Evolutionary conservation across 768 basidiomycete species (phyloP).

Genomic region (Clavaria fumosa): DNA sequence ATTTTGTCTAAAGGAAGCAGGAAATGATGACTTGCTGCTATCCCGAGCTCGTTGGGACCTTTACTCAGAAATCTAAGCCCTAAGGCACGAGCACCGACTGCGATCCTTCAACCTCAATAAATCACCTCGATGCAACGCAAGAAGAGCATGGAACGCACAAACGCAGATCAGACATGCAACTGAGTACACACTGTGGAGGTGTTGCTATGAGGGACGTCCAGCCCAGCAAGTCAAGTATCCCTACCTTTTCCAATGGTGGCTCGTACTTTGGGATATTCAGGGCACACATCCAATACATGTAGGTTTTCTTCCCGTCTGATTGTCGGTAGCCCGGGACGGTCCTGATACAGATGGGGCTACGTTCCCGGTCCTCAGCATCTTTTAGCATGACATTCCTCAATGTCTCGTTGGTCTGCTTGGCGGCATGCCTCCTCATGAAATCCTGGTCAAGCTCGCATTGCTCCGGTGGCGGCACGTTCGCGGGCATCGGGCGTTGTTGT

Average conservation of each 20-base stretch:
- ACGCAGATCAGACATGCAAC: slow-evolving; percentile 63
- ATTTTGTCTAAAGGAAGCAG: neutral
- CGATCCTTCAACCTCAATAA: slow-evolving; percentile 29
- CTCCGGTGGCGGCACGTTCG: slow-evolving; percentile 37
- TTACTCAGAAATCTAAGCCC: slow-evolving; percentile 34
- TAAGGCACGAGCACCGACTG: slow-evolving; percentile 35
- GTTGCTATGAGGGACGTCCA: no score
- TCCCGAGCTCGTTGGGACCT: slow-evolving; percentile 36
- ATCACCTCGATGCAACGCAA: slow-evolving; percentile 4
- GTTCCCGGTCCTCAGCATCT: slow-evolving; percentile 41
- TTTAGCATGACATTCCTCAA: slow-evolving; percentile 18
- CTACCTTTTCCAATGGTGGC: slow-evolving; percentile 63
- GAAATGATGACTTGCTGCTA: slow-evolving; percentile 36
- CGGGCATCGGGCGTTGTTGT: slow-evolving; percentile 55
- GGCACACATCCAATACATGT: slow-evolving; percentile 74
- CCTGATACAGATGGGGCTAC: slow-evolving; percentile 57
- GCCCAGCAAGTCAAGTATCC: no score
- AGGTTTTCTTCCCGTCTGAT: slow-evolving; percentile 28
- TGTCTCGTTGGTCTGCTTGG: slow-evolving; percentile 8
- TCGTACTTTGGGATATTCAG: slow-evolving; percentile 50
- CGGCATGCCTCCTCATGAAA: slow-evolving; percentile 16
- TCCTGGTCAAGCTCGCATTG: slow-evolving; percentile 47
- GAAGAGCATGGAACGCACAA: slow-evolving; percentile 35
- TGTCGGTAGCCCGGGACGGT: slow-evolving; percentile 29
- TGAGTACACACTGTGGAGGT: slow-evolving; percentile 76